Evolutionary conservation across 345 rosid genomes (phyloP).

Genomic region (Chamaenerion angustifolium): DNA sequence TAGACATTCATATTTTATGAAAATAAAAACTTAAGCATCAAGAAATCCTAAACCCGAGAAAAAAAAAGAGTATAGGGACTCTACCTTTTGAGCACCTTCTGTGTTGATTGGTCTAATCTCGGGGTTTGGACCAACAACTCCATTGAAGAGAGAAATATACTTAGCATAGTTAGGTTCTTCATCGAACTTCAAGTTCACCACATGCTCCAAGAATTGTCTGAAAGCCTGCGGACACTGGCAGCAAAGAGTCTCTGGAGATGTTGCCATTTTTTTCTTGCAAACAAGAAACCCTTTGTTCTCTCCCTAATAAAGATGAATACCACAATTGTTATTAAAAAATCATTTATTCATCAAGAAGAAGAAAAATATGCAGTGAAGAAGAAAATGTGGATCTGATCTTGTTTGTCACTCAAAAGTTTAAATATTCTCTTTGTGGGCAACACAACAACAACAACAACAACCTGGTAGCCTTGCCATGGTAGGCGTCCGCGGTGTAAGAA

Average conservation of each 20-base stretch:
- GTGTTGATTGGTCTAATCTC: slow-evolving; percentile 32
- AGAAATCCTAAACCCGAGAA: too few species aligned
- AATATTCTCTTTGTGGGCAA: background rate
- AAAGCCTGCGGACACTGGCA: slow-evolving; percentile 42
- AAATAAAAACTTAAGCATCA: too few species aligned
- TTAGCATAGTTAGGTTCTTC: slow-evolving; percentile 48
- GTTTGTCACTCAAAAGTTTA: too few species aligned
- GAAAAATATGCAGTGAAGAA: too few species aligned
- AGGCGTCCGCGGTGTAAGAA: slow-evolving; percentile 48
- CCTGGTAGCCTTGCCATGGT: slow-evolving; percentile 51
- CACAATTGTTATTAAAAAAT: background rate
- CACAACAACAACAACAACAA: slow-evolving; percentile 17
- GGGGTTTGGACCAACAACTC: slow-evolving; percentile 20
- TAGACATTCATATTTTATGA: too few species aligned
- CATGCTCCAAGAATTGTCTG: slow-evolving; percentile 36
- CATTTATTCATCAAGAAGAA: background rate
- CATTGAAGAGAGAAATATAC: slow-evolving; percentile 34
- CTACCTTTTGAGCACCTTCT: slow-evolving; percentile 43
- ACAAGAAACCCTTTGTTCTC: slow-evolving; percentile 64
- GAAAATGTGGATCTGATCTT: too few species aligned
- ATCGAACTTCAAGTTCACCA: slow-evolving; percentile 45
- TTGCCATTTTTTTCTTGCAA: slow-evolving; percentile 58
- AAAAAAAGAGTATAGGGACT: background rate
- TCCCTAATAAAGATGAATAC: slow-evolving; percentile 21
- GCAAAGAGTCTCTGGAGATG: slow-evolving; percentile 41